phyloP scores from a whole-genome alignment of 2,329 filamentous ascomycete genomes.

The Talaromyces albobiverticillius region DNA sequence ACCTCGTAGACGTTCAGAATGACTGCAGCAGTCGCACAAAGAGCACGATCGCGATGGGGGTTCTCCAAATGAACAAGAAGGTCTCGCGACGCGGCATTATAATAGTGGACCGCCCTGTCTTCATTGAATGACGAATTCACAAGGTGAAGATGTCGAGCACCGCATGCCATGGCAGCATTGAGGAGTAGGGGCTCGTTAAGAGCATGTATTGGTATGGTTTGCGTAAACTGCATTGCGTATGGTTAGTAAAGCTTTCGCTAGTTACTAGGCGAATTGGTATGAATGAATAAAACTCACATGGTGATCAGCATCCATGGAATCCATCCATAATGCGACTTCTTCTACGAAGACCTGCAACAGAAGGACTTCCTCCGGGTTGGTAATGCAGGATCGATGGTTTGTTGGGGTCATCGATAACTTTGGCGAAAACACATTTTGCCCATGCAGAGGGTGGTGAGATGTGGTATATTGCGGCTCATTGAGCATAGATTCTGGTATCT shows the following conservation, averaged over 20 bases:
- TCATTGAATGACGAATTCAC: conserved; percentile 68
- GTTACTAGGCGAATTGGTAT: not conserved
- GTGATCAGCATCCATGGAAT: conserved; percentile 79
- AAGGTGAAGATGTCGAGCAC: conserved; percentile 74
- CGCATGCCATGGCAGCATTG: conserved; percentile 85
- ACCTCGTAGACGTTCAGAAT: conserved; percentile 90
- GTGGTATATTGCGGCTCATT: conserved; percentile 23
- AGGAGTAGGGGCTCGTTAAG: conserved; percentile 82
- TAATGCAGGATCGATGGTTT: conserved; percentile 61
- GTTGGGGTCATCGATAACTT: conserved; percentile 40
- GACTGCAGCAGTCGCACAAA: conserved; percentile 83
- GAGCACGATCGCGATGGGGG: conserved; percentile 75
- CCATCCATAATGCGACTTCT: conserved; percentile 91
- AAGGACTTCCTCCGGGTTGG: conserved; percentile 72
- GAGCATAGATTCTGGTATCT: conserved; percentile 25
- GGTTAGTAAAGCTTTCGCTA: conserved; percentile 5
- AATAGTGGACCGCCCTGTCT: conserved; percentile 77
- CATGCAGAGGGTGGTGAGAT: conserved; percentile 19
- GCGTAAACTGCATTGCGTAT: conserved; percentile 60
- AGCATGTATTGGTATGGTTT: conserved; percentile 77
- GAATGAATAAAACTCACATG: conserved; percentile 50
- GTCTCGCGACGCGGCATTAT: conserved; percentile 78
- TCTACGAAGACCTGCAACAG: conserved; percentile 92
- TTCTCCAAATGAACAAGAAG: conserved; percentile 76
- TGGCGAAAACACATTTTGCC: conserved; percentile 32